phyloP scores from a whole-genome alignment of 140 eudicot genomes.

The Bidens hawaiensis region DNA sequence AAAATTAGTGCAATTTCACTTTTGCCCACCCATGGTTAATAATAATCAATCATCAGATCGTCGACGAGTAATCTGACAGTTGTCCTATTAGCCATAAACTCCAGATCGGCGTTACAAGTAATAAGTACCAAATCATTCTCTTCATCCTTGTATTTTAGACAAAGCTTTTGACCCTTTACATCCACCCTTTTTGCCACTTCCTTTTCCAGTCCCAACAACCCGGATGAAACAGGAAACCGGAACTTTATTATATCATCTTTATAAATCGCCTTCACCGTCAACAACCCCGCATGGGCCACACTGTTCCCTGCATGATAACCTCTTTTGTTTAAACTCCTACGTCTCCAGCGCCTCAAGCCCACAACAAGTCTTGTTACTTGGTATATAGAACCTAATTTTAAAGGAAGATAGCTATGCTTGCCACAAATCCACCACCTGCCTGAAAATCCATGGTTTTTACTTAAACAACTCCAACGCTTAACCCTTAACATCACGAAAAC shows the following conservation, averaged over 20 bases:
- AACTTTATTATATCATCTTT: constrained; percentile 2
- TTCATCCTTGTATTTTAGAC: neutral
- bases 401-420: neutral
- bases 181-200: neutral
- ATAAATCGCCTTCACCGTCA: neutral
- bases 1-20: too few species aligned
- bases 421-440: neutral
- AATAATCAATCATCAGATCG: neutral
- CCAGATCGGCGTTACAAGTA: neutral
- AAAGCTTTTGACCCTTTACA: neutral
- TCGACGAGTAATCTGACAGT: neutral
- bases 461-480: neutral
- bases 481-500: neutral
- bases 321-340: too few species aligned
- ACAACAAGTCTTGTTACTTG: too few species aligned
- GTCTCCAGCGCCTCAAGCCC: too few species aligned
- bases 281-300: neutral
- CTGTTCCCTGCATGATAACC: too few species aligned
- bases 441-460: neutral
- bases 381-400: too few species aligned
- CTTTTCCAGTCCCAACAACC: neutral
- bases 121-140: neutral
- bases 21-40: too few species aligned
- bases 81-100: neutral
- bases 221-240: neutral